These are phyloP conservation scores for Hibiscus tridactylites DNA, from an alignment of 345 rosid species.

Conservation along the genomic window DNA sequence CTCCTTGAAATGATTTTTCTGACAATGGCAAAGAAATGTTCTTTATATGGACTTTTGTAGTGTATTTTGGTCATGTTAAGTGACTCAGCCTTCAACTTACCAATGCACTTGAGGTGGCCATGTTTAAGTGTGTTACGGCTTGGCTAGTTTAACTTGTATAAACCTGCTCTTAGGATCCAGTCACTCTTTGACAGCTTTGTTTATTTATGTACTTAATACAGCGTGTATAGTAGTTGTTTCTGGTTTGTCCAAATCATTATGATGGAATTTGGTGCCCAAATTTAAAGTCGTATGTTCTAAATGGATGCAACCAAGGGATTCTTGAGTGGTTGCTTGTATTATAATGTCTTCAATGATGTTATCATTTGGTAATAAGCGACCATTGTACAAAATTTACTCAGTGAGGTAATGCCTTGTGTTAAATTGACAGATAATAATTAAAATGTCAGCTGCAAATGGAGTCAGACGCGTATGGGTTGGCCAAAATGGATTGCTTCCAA, in stretches of 20 bases:
- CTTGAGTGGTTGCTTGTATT: background rate
- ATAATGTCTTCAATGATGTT: background rate
- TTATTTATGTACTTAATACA: background rate
- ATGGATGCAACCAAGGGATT: background rate
- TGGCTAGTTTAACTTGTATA: background rate
- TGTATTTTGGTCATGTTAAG: background rate
- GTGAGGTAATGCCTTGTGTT: background rate
- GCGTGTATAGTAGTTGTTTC: background rate
- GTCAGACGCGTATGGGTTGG: slow-evolving; percentile 93
- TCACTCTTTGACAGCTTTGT: background rate
- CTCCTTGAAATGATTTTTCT: background rate
- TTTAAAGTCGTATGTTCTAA: background rate
- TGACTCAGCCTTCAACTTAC: background rate
- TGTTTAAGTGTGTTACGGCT: background rate
- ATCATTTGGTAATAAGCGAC: background rate
- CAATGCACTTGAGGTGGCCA: background rate
- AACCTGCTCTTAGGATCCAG: background rate
- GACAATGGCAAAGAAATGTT: background rate
- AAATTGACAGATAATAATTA: slow-evolving; percentile 61
- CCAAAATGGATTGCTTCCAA: slow-evolving; percentile 87
- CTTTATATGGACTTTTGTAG: background rate
- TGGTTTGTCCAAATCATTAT: background rate
- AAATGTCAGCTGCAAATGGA: slow-evolving; percentile 97
- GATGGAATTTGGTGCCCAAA: background rate
- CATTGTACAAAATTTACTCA: background rate